Conservation (phyloP, 2,329 filamentous ascomycete species). For the Apiospora aurea region DNA sequence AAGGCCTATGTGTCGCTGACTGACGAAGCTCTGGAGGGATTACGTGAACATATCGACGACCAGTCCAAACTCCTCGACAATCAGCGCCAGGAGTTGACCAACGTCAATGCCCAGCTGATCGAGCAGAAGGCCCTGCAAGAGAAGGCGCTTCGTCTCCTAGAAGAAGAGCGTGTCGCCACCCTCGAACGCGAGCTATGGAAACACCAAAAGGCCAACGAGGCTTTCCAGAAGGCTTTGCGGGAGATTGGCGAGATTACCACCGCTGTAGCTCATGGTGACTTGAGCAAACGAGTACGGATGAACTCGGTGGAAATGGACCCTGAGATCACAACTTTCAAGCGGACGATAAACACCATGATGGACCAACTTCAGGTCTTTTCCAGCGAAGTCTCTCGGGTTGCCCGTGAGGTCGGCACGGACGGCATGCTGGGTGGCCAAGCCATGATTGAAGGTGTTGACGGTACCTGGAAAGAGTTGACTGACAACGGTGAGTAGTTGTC, state of each 20-base stretch:
- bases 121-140: conserved; percentile 88
- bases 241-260: conserved; percentile 98
- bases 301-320: conserved; percentile 97
- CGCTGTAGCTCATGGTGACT: conserved; percentile 90
- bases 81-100: conserved; percentile 84
- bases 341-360: conserved; percentile 99
- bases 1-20: conserved; percentile 64
- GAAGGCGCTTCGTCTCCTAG: conserved; percentile 80
- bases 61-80: conserved; percentile 91
- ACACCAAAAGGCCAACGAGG: conserved; percentile 96
- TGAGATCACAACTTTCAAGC: conserved; percentile 97
- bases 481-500: conserved; percentile 68
- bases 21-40: conserved; percentile 82
- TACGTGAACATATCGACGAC: conserved; percentile 90
- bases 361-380: conserved; percentile 97
- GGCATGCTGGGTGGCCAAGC: conserved; percentile 93
- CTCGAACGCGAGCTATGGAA: conserved; percentile 95
- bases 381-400: conserved; percentile 92
- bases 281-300: conserved; percentile 96
- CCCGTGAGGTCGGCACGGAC: conserved; percentile 94
- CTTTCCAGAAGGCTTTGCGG: conserved; percentile 94
- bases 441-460: conserved; percentile 90
- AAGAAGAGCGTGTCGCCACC: conserved; percentile 85
- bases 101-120: conserved; percentile 84
- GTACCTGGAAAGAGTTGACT: conserved; percentile 97